Conservation (phyloP, 441 rosid species). For the Euphorbia schlechtendalii region DNA sequence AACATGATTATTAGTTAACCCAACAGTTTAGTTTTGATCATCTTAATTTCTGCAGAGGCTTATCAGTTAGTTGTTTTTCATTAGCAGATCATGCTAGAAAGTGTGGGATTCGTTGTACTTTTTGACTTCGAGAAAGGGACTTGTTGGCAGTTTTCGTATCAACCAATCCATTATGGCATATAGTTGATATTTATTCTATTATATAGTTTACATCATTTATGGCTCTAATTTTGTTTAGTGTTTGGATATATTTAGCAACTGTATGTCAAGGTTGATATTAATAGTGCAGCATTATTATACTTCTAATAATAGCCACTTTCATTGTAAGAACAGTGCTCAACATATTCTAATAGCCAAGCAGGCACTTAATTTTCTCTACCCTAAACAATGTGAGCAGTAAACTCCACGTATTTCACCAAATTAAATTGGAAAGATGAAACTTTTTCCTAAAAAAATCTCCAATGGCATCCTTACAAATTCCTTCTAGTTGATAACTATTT, state of each 20-base stretch:
- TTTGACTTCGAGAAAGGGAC: constrained; percentile 1
- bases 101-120: not conserved
- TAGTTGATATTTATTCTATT: not conserved
- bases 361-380: too few species aligned
- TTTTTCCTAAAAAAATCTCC: not conserved
- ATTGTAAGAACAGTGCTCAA: not conserved
- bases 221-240: not conserved
- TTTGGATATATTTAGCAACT: not conserved
- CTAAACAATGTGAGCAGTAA: not conserved
- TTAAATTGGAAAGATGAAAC: not conserved
- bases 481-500: not conserved
- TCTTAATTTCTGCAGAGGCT: constrained; percentile 6
- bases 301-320: not conserved
- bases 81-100: constrained; percentile 4
- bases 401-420: not conserved
- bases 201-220: not conserved
- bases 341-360: not conserved
- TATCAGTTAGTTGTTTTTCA: constrained; percentile 2
- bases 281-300: too few species aligned
- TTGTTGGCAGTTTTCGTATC: not conserved
- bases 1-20: not conserved
- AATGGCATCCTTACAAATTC: constrained; percentile 4
- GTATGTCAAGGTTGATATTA: not conserved
- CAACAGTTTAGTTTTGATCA: not conserved
- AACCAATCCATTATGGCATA: not conserved